These are phyloP conservation scores for Oemleria cerasiformis DNA, from an alignment of 306 rosid species.

Conservation along the genomic window DNA sequence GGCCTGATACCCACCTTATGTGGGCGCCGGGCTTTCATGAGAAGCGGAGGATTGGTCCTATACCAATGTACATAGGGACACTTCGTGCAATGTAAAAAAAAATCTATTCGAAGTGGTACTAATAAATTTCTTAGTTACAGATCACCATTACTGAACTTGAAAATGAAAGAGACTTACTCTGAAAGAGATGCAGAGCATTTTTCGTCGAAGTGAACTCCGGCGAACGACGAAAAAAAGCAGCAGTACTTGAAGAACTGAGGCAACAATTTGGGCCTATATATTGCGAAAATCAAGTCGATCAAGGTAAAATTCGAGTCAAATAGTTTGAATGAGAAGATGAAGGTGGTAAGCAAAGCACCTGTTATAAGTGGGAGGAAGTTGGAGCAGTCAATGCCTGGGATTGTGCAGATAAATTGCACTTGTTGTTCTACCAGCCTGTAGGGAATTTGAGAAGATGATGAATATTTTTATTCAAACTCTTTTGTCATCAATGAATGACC, in stretches of 20 bases:
- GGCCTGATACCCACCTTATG: too few relatives aligned
- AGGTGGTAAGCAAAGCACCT: conserved; percentile 1
- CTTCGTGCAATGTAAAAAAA: too few relatives aligned
- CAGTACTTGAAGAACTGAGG: conserved; percentile 35
- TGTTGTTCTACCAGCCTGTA: not conserved
- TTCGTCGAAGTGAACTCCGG: conserved; percentile 68
- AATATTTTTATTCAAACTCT: not conserved
- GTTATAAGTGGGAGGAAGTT: not conserved
- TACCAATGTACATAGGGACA: too few relatives aligned
- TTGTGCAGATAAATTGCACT: not conserved
- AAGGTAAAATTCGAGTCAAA: not conserved
- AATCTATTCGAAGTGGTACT: too few relatives aligned
- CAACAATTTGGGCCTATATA: conserved; percentile 47
- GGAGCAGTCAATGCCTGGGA: conserved; percentile 2
- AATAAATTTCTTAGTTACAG: not conserved
- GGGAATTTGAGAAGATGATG: not conserved
- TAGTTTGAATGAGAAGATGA: not conserved
- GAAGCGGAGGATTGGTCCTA: too few relatives aligned
- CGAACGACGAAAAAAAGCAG: conserved; percentile 37
- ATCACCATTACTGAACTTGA: not conserved
- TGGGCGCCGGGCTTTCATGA: too few relatives aligned
- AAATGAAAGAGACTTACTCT: conserved; percentile 40
- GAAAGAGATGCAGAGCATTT: conserved; percentile 63
- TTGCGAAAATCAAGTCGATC: too few relatives aligned
- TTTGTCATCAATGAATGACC: not conserved